Conservation (phyloP, 2,329 filamentous ascomycete species). For the Colletotrichum spaethianum region DNA sequence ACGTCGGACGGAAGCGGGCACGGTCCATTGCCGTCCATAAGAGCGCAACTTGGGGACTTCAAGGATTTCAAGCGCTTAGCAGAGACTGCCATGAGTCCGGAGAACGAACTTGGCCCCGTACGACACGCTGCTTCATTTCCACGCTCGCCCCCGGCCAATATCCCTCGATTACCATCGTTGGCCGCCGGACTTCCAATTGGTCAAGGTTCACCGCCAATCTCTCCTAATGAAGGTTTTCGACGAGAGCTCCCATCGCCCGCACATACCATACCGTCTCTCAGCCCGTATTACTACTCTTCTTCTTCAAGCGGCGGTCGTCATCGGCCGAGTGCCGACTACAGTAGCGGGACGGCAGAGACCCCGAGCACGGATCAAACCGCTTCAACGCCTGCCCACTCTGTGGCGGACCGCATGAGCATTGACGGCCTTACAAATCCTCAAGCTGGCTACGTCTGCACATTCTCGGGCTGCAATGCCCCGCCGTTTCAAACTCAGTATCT, state of each 20-base stretch:
- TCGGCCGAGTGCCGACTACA: constrained; percentile 58
- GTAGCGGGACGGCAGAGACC: constrained; percentile 61
- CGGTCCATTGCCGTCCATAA: constrained; percentile 55
- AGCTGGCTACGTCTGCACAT: constrained; percentile 71
- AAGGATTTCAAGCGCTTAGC: constrained; percentile 51
- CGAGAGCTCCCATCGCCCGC: constrained; percentile 63
- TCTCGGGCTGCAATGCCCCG: constrained; percentile 75
- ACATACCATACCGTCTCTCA: constrained; percentile 55
- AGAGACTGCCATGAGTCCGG: constrained; percentile 49
- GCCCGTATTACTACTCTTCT: constrained; percentile 55
- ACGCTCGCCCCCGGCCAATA: constrained; percentile 53
- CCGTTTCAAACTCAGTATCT: constrained; percentile 85
- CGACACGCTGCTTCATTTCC: constrained; percentile 47
- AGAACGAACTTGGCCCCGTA: constrained; percentile 50
- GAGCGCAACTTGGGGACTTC: constrained; percentile 54
- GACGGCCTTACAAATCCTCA: constrained; percentile 69
- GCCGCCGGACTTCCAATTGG: constrained; percentile 23
- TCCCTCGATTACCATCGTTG: constrained; percentile 51
- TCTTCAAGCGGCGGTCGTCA: constrained; percentile 50
- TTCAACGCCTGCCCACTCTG: constrained; percentile 59
- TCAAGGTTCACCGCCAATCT: constrained; percentile 62
- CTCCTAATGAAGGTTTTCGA: constrained; percentile 63
- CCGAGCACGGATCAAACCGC: constrained; percentile 61
- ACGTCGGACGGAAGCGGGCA: constrained; percentile 53
- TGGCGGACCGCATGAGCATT: constrained; percentile 70